These are phyloP conservation scores for Carex arenaria DNA, from an alignment of 202 grass and related monocot genomes.

Conservation along the genomic window DNA sequence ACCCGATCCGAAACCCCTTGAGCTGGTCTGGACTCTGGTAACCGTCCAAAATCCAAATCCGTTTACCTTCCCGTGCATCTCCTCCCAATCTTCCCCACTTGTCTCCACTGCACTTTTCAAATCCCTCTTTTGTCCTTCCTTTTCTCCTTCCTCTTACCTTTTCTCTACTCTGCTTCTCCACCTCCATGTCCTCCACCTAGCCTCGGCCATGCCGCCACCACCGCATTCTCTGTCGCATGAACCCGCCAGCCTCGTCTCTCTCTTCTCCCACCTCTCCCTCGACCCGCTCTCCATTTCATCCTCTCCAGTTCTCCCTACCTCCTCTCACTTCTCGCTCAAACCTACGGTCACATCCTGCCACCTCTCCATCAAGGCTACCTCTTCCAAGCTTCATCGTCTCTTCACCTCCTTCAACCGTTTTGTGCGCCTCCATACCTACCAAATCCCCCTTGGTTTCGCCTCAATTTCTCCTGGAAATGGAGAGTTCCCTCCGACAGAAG, in stretches of 20 bases:
- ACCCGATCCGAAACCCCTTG: background rate
- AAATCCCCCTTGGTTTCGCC: constrained; percentile 64
- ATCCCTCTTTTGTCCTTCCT: constrained; percentile 3
- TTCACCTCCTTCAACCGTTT: constrained; percentile 69
- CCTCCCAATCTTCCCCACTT: constrained; percentile 21
- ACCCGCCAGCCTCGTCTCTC: constrained; percentile 1
- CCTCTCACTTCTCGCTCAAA: constrained; percentile 38
- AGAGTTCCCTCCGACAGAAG: background rate
- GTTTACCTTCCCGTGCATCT: constrained; percentile 21
- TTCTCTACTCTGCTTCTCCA: background rate
- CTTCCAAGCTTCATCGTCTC: constrained; percentile 43
- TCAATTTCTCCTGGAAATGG: constrained; percentile 34
- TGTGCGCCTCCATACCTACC: constrained; percentile 61
- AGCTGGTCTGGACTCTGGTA: background rate
- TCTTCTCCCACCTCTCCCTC: constrained; percentile 36
- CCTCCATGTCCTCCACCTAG: constrained; percentile 18
- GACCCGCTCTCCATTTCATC: constrained; percentile 25
- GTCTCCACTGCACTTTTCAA: background rate
- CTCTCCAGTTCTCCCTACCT: constrained; percentile 22
- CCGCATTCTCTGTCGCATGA: constrained; percentile 6
- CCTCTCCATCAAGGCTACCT: constrained; percentile 2
- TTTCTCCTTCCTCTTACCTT: constrained; percentile 18
- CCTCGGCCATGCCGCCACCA: constrained; percentile 5
- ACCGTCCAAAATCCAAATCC: constrained; percentile 29
- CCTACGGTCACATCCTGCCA: constrained; percentile 22